Base-by-base conservation (phyloP, 106 monocot genomes). In the Dioscorea zingiberensis region DNA sequence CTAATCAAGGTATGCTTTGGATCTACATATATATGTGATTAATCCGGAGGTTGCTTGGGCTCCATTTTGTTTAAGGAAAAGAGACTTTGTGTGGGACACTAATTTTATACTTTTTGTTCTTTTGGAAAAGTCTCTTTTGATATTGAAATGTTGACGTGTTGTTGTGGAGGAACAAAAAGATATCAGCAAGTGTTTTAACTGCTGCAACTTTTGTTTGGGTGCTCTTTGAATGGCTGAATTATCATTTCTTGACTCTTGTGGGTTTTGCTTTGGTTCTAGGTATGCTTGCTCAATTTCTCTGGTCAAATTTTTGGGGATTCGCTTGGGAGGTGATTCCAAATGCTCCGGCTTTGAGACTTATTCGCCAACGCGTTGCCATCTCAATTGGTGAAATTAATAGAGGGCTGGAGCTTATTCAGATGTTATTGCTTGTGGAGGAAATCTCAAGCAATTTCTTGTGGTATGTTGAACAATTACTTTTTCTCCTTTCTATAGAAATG, bases 391-490 rank as follows among this genome's bases (percentile, higher is more conserved):
- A 98, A 71, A 62, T 98, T 57, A 92, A 98, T 73, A 65, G 69
- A 47, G 86, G 89, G 73, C 69, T 98, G 65, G 76, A 80, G 44
- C 84, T 80, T 55, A 60, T 93, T 86, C 92, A 98, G 76, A n/a
- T n/a, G 92, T 92, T 84, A 82, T 84, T 77, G 78, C 97, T 32
- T 81, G 78, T 62, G 88, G 84, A 66, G 86, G 69, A 55, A 86
- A 92, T 67, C 68, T 93, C 68, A 98, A 98, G 64, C 79, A 86
- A 27, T 89, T 89, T 76, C 30, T 86, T 25, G 54, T 86, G 79
- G 92, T 93, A 98, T 65, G 63, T 13, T 17, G n/a, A n/a, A n/a
- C n/a, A n/a, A n/a, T n/a, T n/a, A n/a, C n/a, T n/a, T n/a, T n/a
- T n/a, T n/a, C n/a, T n/a, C n/a, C n/a, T n/a, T n/a, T n/a, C n/a